phyloP scores from a whole-genome alignment of 495 filamentous ascomycete species.

The Penicillium longicatenatum region DNA sequence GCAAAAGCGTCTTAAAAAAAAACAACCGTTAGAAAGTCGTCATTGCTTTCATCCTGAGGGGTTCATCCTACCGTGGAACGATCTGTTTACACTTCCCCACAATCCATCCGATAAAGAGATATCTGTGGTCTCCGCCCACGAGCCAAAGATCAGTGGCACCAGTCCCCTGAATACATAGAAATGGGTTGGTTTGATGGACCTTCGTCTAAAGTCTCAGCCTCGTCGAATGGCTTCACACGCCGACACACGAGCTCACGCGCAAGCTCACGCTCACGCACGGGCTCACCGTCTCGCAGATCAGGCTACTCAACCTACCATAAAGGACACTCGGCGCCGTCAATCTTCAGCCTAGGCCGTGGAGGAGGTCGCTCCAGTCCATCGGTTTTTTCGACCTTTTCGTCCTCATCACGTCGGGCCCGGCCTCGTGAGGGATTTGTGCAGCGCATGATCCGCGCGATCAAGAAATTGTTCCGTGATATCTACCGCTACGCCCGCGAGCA shows the following conservation, averaged over 20 bases:
- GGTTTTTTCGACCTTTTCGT: conserved; percentile 59
- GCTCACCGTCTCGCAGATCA: conserved; percentile 39
- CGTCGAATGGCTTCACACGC: conserved; percentile 28
- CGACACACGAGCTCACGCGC: conserved; percentile 19
- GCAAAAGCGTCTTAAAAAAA: conserved; percentile 7
- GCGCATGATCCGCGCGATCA: conserved; percentile 68
- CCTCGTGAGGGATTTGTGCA: conserved; percentile 76
- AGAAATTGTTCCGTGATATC: conserved; percentile 72
- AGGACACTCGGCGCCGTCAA: conserved; percentile 49
- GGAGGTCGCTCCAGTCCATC: conserved; percentile 50
- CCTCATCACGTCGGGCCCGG: conserved; percentile 57
- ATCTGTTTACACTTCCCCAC: neutral
- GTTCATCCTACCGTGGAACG: neutral
- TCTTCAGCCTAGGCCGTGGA: conserved; percentile 51
- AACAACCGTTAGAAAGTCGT: neutral
- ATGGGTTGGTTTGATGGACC: conserved; percentile 56
- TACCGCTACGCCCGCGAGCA: conserved; percentile 73
- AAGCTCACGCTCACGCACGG: conserved; percentile 28
- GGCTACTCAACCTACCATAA: conserved; percentile 40
- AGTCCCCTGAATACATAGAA: conserved; percentile 2
- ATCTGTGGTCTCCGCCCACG: neutral
- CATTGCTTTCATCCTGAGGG: neutral
- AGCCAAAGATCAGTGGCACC: conserved; percentile 18
- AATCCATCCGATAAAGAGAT: neutral
- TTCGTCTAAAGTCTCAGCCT: conserved; percentile 28